A percentile compares a stretch with the other conserved stretches of the same genome.
phyloP scores from a whole-genome alignment of 2,329 filamentous ascomycete species.

The Diaporthe destruens region DNA sequence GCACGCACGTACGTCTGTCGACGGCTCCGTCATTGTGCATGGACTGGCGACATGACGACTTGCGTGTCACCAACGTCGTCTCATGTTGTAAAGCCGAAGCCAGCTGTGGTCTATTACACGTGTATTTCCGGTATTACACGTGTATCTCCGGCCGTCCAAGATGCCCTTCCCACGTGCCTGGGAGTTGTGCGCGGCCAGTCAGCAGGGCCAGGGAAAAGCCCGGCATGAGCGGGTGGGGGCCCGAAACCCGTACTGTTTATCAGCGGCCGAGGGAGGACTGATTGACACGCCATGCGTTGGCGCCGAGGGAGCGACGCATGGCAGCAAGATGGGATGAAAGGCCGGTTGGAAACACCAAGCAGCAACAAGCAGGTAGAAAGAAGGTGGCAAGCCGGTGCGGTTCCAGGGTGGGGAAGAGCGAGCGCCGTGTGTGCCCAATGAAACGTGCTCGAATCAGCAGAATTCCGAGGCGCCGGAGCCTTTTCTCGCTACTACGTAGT shows the following conservation, averaged over 20 bases:
- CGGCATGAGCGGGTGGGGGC: not conserved
- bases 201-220: too few relatives aligned
- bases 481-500: constrained; percentile 22
- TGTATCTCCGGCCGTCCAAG: too few relatives aligned
- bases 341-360: not conserved
- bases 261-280: not conserved
- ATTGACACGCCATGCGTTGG: constrained; percentile 11
- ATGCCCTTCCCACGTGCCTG: not conserved
- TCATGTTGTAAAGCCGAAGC: constrained; percentile 6
- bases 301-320: not conserved
- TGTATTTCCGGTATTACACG: too few relatives aligned
- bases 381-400: not conserved
- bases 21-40: constrained; percentile 23
- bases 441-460: constrained; percentile 23
- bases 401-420: constrained; percentile 1
- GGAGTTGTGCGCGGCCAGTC: not conserved
- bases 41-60: not conserved
- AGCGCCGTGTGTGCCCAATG: constrained; percentile 4
- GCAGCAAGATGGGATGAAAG: constrained; percentile 9
- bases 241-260: constrained; percentile 18
- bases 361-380: not conserved
- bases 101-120: too few relatives aligned
- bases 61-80: not conserved
- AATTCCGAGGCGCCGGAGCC: constrained; percentile 27
- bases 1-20: not conserved